Evolutionary conservation across 2,329 filamentous ascomycete species (phyloP).

Genomic region (Phoma sp.): DNA sequence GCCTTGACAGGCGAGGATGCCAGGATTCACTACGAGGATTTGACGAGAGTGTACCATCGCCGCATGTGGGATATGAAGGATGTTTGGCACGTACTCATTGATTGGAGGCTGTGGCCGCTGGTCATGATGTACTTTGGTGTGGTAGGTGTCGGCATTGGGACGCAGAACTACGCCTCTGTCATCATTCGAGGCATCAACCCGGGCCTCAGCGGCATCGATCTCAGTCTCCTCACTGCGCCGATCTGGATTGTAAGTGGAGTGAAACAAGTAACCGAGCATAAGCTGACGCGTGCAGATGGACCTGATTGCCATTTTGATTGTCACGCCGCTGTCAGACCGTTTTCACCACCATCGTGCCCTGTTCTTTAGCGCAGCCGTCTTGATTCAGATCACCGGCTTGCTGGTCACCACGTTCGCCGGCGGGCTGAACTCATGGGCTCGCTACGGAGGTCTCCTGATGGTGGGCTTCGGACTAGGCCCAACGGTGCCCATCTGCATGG

Average conservation of each 20-base stretch:
- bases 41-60: slow-evolving; percentile 79
- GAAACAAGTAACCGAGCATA: background rate
- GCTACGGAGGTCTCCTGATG: slow-evolving; percentile 87
- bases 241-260: slow-evolving; percentile 79
- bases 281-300: slow-evolving; percentile 68
- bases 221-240: slow-evolving; percentile 84
- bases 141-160: slow-evolving; percentile 89
- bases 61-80: slow-evolving; percentile 76
- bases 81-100: slow-evolving; percentile 72
- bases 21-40: slow-evolving; percentile 79
- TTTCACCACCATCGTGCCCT: slow-evolving; percentile 80
- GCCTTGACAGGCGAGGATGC: slow-evolving; percentile 80
- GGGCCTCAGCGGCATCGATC: slow-evolving; percentile 71
- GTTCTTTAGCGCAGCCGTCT: slow-evolving; percentile 79
- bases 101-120: slow-evolving; percentile 89
- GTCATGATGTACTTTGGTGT: slow-evolving; percentile 94
- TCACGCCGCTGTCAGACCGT: slow-evolving; percentile 85
- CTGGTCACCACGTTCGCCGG: slow-evolving; percentile 78
- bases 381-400: slow-evolving; percentile 82
- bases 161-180: slow-evolving; percentile 84
- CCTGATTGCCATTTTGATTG: slow-evolving; percentile 81
- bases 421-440: slow-evolving; percentile 73
- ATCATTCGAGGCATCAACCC: slow-evolving; percentile 84
- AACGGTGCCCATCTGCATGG: slow-evolving; percentile 92
- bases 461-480: slow-evolving; percentile 90